Conservation (phyloP, 2,329 filamentous ascomycete genomes). For the Neoarthrinium moseri region DNA sequence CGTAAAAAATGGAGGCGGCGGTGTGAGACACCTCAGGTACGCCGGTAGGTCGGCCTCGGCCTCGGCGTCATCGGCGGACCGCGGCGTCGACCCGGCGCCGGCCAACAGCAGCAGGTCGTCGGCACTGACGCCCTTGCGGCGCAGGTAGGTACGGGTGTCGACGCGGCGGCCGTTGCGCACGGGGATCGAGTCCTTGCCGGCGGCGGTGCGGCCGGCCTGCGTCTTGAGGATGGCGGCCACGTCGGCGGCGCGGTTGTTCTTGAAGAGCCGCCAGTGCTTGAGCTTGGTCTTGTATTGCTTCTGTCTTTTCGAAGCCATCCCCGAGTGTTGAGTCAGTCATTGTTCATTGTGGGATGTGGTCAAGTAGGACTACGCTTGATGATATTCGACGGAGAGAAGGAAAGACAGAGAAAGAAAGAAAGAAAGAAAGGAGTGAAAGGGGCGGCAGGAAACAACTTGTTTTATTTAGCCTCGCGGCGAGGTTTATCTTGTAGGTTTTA, state of each 20-base stretch:
- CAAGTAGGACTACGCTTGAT: neutral
- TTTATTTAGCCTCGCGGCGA: no score
- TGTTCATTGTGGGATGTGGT: neutral
- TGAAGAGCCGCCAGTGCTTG: slow-evolving; percentile 29
- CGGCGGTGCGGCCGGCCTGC: slow-evolving; percentile 21
- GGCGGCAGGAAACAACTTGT: no score
- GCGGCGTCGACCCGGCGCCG: neutral
- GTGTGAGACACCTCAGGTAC: slow-evolving; percentile 24
- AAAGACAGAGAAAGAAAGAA: no score
- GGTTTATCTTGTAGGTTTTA: no score
- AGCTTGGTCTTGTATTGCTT: slow-evolving; percentile 32
- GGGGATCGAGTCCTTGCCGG: slow-evolving; percentile 26
- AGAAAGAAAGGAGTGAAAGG: no score
- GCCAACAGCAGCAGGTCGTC: slow-evolving; percentile 23
- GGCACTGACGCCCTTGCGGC: slow-evolving; percentile 23
- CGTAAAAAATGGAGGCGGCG: slow-evolving; percentile 16
- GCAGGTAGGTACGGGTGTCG: slow-evolving; percentile 25
- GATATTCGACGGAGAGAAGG: neutral
- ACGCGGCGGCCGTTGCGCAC: slow-evolving; percentile 25
- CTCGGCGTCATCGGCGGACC: neutral
- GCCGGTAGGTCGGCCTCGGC: slow-evolving; percentile 21
- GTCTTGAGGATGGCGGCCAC: slow-evolving; percentile 25
- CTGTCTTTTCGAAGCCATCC: slow-evolving; percentile 13
- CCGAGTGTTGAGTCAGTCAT: slow-evolving; percentile 12
- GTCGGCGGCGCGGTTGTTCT: slow-evolving; percentile 28